These are phyloP conservation scores for Cercospora sp. DNA, from an alignment of 2,329 filamentous ascomycete genomes.

Conservation along the genomic window DNA sequence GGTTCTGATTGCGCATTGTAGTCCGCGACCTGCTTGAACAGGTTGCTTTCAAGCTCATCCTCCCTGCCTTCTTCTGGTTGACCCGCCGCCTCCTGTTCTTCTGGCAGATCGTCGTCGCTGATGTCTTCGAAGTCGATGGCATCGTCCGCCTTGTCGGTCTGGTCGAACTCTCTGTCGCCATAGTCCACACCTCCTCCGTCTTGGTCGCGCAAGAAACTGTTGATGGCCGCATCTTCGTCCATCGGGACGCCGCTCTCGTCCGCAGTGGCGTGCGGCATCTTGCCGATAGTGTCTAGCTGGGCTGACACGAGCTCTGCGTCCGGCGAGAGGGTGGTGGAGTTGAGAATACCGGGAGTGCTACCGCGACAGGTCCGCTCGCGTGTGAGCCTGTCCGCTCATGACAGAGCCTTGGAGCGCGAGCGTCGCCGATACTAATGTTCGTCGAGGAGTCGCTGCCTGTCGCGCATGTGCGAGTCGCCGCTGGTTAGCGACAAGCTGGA, in stretches of 20 bases:
- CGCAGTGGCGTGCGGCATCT: constrained; percentile 43
- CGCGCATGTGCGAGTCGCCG: neutral
- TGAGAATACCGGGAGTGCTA: neutral
- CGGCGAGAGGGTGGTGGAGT: neutral
- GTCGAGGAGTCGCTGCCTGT: neutral
- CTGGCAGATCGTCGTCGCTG: constrained; percentile 84
- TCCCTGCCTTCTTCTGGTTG: constrained; percentile 26
- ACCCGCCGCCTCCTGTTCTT: constrained; percentile 62
- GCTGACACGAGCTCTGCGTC: neutral
- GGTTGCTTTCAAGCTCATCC: constrained; percentile 16
- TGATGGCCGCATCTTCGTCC: constrained; percentile 36
- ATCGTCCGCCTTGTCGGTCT: constrained; percentile 81
- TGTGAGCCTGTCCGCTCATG: constrained; percentile 13
- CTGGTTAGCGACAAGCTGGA: neutral
- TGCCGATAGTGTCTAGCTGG: neutral
- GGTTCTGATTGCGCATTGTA: constrained; percentile 20
- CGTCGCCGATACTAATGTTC: neutral
- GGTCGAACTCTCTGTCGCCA: constrained; percentile 42
- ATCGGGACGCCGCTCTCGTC: constrained; percentile 22
- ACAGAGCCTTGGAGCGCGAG: neutral
- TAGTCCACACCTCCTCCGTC: constrained; percentile 28
- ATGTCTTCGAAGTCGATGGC: constrained; percentile 90
- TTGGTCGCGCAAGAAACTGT: constrained; percentile 33
- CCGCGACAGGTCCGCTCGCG: constrained; percentile 6
- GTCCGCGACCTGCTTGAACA: constrained; percentile 14